phyloP scores from a whole-genome alignment of 2,329 filamentous ascomycete species.

The Phaeosphaeriaceae sp. region DNA sequence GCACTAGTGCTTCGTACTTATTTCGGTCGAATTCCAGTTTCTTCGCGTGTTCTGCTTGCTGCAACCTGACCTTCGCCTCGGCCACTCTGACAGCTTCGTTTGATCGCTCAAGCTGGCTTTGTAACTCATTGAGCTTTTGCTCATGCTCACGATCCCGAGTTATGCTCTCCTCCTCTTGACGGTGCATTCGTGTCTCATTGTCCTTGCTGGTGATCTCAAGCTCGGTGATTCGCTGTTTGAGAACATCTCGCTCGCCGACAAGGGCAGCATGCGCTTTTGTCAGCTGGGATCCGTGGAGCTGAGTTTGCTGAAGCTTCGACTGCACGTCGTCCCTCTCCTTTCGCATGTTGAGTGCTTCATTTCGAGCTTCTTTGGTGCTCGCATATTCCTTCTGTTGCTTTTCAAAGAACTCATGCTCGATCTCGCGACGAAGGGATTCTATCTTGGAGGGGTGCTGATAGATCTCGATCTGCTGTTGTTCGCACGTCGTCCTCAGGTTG shows the following conservation, averaged over 20 bases:
- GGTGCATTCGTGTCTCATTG: slow-evolving; percentile 12
- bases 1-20: slow-evolving; percentile 7
- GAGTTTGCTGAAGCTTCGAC: slow-evolving; percentile 13
- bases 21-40: slow-evolving; percentile 24
- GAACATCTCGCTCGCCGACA: slow-evolving; percentile 9
- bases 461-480: slow-evolving; percentile 14
- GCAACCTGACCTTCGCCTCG: slow-evolving; percentile 15
- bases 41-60: slow-evolving; percentile 15
- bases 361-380: not conserved
- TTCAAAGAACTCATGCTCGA: slow-evolving; percentile 6
- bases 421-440: slow-evolving; percentile 17
- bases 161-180: not conserved
- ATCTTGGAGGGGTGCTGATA: slow-evolving; percentile 14
- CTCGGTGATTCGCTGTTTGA: slow-evolving; percentile 18
- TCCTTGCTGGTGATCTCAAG: slow-evolving; percentile 9
- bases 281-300: slow-evolving; percentile 11
- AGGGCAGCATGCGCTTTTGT: slow-evolving; percentile 12
- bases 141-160: slow-evolving; percentile 5
- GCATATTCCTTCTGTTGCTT: slow-evolving; percentile 7
- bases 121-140: not conserved
- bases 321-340: slow-evolving; percentile 19
- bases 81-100: slow-evolving; percentile 20
- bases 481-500: slow-evolving; percentile 10
- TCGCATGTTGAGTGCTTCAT: slow-evolving; percentile 4
- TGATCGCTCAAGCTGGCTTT: slow-evolving; percentile 1